Base-by-base conservation (phyloP, 73 alveolate species). In the Paramecium primaurelia region DNA sequence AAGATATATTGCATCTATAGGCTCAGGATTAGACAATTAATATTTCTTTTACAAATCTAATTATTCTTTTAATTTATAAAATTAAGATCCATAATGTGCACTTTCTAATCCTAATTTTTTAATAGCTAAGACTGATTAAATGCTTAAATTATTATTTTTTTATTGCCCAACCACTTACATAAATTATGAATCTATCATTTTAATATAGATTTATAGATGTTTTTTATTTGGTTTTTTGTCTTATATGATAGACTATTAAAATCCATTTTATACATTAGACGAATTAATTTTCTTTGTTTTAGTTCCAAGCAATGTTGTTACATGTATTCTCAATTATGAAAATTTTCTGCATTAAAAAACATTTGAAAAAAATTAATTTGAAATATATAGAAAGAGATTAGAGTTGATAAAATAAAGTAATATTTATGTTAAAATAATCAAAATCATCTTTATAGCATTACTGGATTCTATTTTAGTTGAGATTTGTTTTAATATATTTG, bases 31-130 rank as follows among this genome's bases (percentile, higher is more conserved):
- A 47, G 54, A 80, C 30, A 80, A 80, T 80, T 22, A 80, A 36
- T 71, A 71, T 71, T 71, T 71, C 14, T 71, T 71, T 71, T 36
- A 71, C 20, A 71, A 71, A 71, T 71, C 86, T 71, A 38, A 71
- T 71, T 32, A 7, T 18, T 71, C 86, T 14, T 71, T 71, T 18
- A 36, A 32, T 20, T 7, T 71, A 11, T 18, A 0, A 1, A 20
- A 10, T 32, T 3, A 10, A 20, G 59, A 71, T 71, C 54, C 86
- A 11, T 16, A 71, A 71, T 36, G 54, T 32, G 54, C 54, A 28
- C 30, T 71, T 11, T 30, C 86, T 71, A 71, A 71, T 18, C 86
- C 86, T 2, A 30, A 71, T 12, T 71, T 71, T 37, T 9, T 71
- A 34, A 37, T 71, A 4, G 1, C 26, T 14, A 71, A 71, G n/a